These are phyloP conservation scores for Clavaria fumosa DNA, from an alignment of 768 basidiomycete species.

Conservation along the genomic window DNA sequence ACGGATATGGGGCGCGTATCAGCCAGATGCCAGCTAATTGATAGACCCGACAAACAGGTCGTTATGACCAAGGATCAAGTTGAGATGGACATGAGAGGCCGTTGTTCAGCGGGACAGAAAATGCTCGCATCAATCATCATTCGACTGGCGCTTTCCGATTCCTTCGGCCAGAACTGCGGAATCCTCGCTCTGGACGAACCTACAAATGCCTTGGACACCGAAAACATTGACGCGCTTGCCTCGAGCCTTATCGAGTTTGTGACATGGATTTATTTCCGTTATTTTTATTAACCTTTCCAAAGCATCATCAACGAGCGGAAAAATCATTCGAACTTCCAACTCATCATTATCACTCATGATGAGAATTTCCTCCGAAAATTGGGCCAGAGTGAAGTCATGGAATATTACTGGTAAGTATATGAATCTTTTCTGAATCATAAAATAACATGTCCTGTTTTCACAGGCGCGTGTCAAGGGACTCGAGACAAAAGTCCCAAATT, in stretches of 20 bases:
- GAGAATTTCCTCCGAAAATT: conserved; percentile 87
- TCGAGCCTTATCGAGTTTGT: conserved; percentile 82
- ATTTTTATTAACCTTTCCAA: conserved; percentile 4
- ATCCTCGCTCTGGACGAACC: conserved; percentile 97
- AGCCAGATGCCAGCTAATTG: conserved; percentile 1
- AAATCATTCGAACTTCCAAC: conserved; percentile 83
- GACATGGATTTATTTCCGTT: conserved; percentile 1
- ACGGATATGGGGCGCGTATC: too few relatives aligned
- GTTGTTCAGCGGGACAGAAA: conserved; percentile 97
- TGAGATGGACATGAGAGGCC: conserved; percentile 99
- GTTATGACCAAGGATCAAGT: conserved; percentile 99
- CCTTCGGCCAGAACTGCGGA: conserved; percentile 94
- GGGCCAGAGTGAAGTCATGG: conserved; percentile 84
- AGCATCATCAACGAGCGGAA: conserved; percentile 93
- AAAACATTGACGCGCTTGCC: conserved; percentile 92
- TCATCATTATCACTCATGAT: conserved; percentile 95
- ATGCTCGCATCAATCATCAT: conserved; percentile 98
- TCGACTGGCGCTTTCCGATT: conserved; percentile 90
- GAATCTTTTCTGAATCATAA: conserved; percentile 1
- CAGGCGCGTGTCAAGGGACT: conserved; percentile 68
- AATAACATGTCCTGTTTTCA: conserved; percentile 3
- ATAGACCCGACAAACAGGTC: conserved; percentile 36
- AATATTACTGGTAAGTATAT: conserved; percentile 74
- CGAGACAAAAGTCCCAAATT: conserved; percentile 66
- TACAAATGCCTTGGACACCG: conserved; percentile 90